These are phyloP conservation scores for Jaltomata sinuosa DNA, from an alignment of 257 asterid species.

Conservation along the genomic window DNA sequence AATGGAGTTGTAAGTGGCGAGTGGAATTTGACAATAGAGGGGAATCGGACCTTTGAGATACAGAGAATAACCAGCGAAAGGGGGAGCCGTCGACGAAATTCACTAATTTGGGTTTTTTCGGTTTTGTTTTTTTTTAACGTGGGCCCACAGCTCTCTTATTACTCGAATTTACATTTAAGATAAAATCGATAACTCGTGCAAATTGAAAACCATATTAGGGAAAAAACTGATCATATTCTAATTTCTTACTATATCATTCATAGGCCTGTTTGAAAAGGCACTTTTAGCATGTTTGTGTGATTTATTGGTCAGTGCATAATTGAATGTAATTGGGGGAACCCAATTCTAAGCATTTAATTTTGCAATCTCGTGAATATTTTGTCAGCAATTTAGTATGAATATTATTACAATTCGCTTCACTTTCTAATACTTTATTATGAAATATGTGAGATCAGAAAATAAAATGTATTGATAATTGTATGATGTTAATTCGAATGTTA, in stretches of 20 bases:
- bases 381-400: too few relatives aligned
- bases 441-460: too few relatives aligned
- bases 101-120: neutral
- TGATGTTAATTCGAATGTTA: too few relatives aligned
- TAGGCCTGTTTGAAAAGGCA: neutral
- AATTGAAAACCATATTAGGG: neutral
- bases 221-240: neutral
- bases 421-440: too few relatives aligned
- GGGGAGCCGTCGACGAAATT: conserved; percentile 3
- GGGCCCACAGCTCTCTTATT: neutral
- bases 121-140: neutral
- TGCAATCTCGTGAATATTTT: too few relatives aligned
- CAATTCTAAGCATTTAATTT: too few relatives aligned
- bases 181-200: neutral
- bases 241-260: neutral
- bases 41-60: conserved; percentile 6
- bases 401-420: too few relatives aligned
- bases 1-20: neutral
- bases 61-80: neutral
- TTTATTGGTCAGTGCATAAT: too few relatives aligned
- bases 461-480: too few relatives aligned
- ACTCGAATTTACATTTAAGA: neutral
- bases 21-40: neutral
- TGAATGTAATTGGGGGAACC: too few relatives aligned
- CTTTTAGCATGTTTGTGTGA: too few relatives aligned